These are phyloP conservation scores for Rutstroemia sydowiana DNA, from an alignment of 2,329 filamentous ascomycete species.

Conservation along the genomic window DNA sequence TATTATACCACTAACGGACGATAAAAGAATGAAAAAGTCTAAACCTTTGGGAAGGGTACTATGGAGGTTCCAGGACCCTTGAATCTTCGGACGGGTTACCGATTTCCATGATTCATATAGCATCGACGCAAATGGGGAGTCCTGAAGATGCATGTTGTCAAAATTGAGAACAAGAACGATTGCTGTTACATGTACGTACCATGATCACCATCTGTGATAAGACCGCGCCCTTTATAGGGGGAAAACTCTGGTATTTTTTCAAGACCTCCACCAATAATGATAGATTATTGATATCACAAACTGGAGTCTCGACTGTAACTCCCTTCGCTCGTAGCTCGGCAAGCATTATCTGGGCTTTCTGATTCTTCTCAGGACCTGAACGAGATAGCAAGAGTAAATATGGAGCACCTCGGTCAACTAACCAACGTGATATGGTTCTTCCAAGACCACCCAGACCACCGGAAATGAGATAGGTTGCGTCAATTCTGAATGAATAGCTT, in stretches of 20 bases:
- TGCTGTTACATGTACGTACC: not conserved
- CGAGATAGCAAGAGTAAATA: slow-evolving; percentile 28
- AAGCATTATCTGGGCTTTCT: slow-evolving; percentile 9
- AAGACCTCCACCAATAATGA: slow-evolving; percentile 13
- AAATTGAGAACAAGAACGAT: no score
- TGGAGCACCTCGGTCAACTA: slow-evolving; percentile 20
- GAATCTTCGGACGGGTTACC: slow-evolving; percentile 32
- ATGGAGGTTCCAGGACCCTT: slow-evolving; percentile 22
- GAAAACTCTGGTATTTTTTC: slow-evolving; percentile 2
- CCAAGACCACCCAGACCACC: slow-evolving; percentile 28
- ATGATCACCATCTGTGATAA: slow-evolving; percentile 40
- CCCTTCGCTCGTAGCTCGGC: slow-evolving; percentile 22
- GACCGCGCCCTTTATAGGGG: slow-evolving; percentile 36
- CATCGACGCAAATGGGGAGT: slow-evolving; percentile 28
- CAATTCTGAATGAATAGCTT: slow-evolving; percentile 11
- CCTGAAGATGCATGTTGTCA: not conserved
- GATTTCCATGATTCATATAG: slow-evolving; percentile 30
- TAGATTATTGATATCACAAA: slow-evolving; percentile 41
- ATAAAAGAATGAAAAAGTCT: slow-evolving; percentile 36
- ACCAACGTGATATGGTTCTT: slow-evolving; percentile 15
- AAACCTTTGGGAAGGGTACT: slow-evolving; percentile 28
- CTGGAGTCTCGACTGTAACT: slow-evolving; percentile 37
- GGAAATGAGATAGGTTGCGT: slow-evolving; percentile 23
- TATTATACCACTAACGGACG: slow-evolving; percentile 20
- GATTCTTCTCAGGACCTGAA: slow-evolving; percentile 4